phyloP scores from a whole-genome alignment of 176 grass and related monocot genomes.

The Bothriochloa decipiens region DNA sequence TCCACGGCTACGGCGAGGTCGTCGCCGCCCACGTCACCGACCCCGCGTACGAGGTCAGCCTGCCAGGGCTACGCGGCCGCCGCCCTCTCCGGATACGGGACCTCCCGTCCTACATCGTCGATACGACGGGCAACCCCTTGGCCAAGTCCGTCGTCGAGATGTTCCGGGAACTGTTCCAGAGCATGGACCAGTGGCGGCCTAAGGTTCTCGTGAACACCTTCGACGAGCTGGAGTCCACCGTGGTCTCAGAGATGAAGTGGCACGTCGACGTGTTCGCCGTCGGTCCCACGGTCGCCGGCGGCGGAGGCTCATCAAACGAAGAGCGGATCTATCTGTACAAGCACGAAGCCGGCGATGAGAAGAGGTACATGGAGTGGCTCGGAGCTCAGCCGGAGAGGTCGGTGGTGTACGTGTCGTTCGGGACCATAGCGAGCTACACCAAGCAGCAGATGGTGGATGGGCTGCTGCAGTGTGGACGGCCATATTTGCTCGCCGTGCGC shows the following conservation, averaged over 20 bases:
- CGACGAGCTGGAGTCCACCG: slow-evolving; percentile 44
- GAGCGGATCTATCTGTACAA: slow-evolving; percentile 30
- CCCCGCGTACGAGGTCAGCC: not conserved
- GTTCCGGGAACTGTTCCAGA: slow-evolving; percentile 19
- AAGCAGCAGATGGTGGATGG: slow-evolving; percentile 50
- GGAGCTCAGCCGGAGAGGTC: slow-evolving; percentile 36
- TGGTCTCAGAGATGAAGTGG: slow-evolving; percentile 16
- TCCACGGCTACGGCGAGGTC: slow-evolving; percentile 47
- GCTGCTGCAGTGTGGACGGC: not conserved
- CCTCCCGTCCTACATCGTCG: slow-evolving; percentile 46
- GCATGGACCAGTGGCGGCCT: slow-evolving; percentile 19
- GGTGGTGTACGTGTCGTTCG: slow-evolving; percentile 62
- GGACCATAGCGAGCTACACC: slow-evolving; percentile 51
- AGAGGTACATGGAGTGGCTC: slow-evolving; percentile 61
- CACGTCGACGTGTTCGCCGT: slow-evolving; percentile 37
- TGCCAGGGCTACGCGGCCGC: slow-evolving; percentile 34
- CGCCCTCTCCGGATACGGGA: slow-evolving; percentile 31
- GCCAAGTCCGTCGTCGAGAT: not conserved
- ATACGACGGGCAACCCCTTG: not conserved
- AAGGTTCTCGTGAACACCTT: slow-evolving; percentile 56
- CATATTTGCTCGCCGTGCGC: slow-evolving; percentile 54
- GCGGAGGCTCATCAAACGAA: not conserved
- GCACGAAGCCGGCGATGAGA: slow-evolving; percentile 7
- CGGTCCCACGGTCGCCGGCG: slow-evolving; percentile 25
- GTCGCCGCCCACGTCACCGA: slow-evolving; percentile 21